Evolutionary conservation across 2,329 filamentous ascomycete genomes (phyloP).

Genomic region (Sordariomycetes sp.): DNA sequence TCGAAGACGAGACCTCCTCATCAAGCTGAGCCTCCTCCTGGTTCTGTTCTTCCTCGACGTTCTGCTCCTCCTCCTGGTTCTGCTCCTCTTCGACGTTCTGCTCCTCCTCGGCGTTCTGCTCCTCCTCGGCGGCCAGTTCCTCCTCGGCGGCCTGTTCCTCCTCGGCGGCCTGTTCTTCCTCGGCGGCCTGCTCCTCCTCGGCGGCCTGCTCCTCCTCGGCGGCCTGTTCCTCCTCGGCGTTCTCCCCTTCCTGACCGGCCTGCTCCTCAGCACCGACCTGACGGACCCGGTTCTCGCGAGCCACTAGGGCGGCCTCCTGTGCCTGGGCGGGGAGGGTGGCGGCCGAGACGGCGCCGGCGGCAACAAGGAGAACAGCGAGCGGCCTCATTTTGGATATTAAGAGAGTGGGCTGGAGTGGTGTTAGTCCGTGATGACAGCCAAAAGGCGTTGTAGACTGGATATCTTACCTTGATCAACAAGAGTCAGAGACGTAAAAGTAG

Average conservation of each 20-base stretch:
- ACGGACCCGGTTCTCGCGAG: slow-evolving; percentile 1
- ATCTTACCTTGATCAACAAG: slow-evolving; percentile 3
- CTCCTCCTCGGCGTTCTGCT: neutral
- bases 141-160: slow-evolving; percentile 2
- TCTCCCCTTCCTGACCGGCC: neutral
- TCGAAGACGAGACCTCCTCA: neutral
- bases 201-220: neutral
- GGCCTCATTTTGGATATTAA: slow-evolving; percentile 5
- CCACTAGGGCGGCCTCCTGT: neutral
- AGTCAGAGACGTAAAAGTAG: neutral
- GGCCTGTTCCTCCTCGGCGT: neutral
- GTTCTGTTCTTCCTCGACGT: slow-evolving; percentile 2
- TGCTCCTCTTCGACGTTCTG: neutral
- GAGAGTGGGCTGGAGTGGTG: neutral
- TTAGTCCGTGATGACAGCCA: neutral
- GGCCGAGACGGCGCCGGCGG: slow-evolving; percentile 12
- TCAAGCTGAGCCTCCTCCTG: slow-evolving; percentile 3
- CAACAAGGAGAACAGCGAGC: slow-evolving; percentile 10
- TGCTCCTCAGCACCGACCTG: neutral
- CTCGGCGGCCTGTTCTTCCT: slow-evolving; percentile 3
- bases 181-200: neutral
- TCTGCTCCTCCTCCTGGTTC: neutral
- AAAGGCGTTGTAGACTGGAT: neutral
- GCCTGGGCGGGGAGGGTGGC: slow-evolving; percentile 8
- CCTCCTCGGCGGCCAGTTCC: neutral